phyloP scores from a whole-genome alignment of 2,329 filamentous ascomycete genomes.

The Thelonectria olida region DNA sequence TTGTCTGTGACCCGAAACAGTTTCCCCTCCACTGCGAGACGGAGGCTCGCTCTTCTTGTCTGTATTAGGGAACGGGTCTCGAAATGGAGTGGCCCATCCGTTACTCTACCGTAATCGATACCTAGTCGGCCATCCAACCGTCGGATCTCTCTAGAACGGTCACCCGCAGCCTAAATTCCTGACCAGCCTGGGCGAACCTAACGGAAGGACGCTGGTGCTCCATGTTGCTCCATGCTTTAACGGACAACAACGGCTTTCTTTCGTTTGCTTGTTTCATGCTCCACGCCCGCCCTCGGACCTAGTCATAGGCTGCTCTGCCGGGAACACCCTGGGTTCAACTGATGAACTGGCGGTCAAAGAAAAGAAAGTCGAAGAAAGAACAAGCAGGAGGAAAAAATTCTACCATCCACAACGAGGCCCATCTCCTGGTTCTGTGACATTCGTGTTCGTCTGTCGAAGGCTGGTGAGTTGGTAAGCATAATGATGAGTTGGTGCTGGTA shows the following conservation, averaged over 20 bases:
- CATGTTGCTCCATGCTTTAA: not conserved
- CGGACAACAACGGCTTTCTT: slow-evolving; percentile 2
- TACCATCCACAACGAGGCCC: slow-evolving; percentile 2
- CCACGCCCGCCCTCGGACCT: slow-evolving; percentile 34
- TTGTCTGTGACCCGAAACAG: slow-evolving; percentile 25
- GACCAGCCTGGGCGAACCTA: slow-evolving; percentile 11
- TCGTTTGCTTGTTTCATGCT: slow-evolving; percentile 25
- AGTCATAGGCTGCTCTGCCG: slow-evolving; percentile 20
- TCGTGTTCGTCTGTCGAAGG: slow-evolving; percentile 22
- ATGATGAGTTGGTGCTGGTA: slow-evolving; percentile 22
- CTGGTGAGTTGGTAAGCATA: slow-evolving; percentile 23
- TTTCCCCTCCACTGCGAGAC: not conserved
- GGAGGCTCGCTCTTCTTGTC: slow-evolving; percentile 4
- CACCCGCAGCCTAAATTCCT: slow-evolving; percentile 8
- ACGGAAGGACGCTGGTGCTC: not conserved
- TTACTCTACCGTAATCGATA: not conserved
- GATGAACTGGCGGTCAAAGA: slow-evolving; percentile 61
- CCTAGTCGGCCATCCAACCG: slow-evolving; percentile 3
- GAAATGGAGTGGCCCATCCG: not conserved
- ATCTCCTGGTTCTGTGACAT: slow-evolving; percentile 13
- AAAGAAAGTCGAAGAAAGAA: slow-evolving; percentile 34
- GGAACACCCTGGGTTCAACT: slow-evolving; percentile 37
- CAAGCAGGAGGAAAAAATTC: slow-evolving; percentile 21
- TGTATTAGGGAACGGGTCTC: slow-evolving; percentile 2
- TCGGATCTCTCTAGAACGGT: slow-evolving; percentile 13